Evolutionary conservation across 768 basidiomycete genomes (phyloP), one percentile per base, ranked within the genome.

Genomic region (Mycena haematopus): DNA sequence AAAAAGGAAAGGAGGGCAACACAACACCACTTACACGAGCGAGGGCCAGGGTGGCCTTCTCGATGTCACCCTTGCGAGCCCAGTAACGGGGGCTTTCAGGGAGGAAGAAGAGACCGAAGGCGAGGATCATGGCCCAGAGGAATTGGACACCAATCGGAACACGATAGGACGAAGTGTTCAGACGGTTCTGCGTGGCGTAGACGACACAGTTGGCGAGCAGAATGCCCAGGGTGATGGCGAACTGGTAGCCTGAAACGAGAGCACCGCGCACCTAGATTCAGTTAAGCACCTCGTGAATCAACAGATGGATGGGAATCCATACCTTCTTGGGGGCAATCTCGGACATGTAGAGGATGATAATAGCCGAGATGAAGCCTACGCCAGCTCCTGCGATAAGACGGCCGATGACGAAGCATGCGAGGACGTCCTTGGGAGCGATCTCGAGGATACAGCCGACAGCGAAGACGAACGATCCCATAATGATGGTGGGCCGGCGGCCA

Each of bases 81-180:
- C 25, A 59, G 58, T 8, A 59, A 70, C 92, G 90, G 25, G 92
- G 92, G 33, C 89, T 89, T 77, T 89, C 92, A 36, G 92, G 92
- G 40, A 93, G 86, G 69, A 86, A 73, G 68, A 84, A 65, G 82
- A 95, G 90, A 60, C 94, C 94, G 55, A 63, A 68, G 31, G 81
- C 82, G 56, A 96, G 87, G 67, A 95, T 75, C 65, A 80, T 72
- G 27, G 88, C 91, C 91, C 91, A 95, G 45, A 86, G 81, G 72
- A 95, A 92, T 72, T 95, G 92, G 60, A 95, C 73, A 25, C 83
- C 80, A 64, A 90, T 88, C 38, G 92, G 90, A 63, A 93, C 89
- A 44, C 81, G 84, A 76, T 88, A 92, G 0, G 88, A 79, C 13
- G 80, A 77, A 60, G 84, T 77, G 62, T 82, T 74, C 10, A 74